Conservation (phyloP, 768 basidiomycete species). For the Ramaria rubella region DNA sequence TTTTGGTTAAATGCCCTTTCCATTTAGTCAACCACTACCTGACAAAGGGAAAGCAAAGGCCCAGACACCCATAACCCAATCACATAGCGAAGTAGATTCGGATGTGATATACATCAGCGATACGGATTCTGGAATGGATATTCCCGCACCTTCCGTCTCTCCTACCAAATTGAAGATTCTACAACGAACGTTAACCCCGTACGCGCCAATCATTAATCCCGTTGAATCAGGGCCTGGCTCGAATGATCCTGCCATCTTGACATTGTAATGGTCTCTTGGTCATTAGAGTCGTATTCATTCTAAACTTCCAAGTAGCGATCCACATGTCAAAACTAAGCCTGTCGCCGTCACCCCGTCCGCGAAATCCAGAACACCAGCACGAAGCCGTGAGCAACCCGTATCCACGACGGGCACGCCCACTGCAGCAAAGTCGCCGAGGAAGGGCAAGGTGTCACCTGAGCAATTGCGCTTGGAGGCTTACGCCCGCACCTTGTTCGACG, state of each 20-base stretch:
- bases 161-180: neutral
- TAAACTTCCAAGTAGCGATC: conserved; percentile 35
- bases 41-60: conserved; percentile 9
- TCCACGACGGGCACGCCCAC: conserved; percentile 10
- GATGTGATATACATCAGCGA: conserved; percentile 21
- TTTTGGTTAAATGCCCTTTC: neutral
- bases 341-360: conserved; percentile 20
- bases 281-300: conserved; percentile 2
- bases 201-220: conserved; percentile 23
- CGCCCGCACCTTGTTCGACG: conserved; percentile 51
- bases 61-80: neutral
- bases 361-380: neutral
- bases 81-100: neutral
- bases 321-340: conserved; percentile 42
- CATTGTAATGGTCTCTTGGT: conserved; percentile 23
- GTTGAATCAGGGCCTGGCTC: conserved; percentile 24
- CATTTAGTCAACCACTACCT: conserved; percentile 14
- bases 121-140: conserved; percentile 15
- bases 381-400: conserved; percentile 9
- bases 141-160: conserved; percentile 14
- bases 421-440: conserved; percentile 32
- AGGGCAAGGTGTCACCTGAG: conserved; percentile 32
- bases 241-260: conserved; percentile 33
- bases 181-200: neutral
- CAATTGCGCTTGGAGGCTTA: conserved; percentile 42